Evolutionary conservation across 1,284 basidiomycete species (phyloP).

Genomic region (Moesziomyces sp.): DNA sequence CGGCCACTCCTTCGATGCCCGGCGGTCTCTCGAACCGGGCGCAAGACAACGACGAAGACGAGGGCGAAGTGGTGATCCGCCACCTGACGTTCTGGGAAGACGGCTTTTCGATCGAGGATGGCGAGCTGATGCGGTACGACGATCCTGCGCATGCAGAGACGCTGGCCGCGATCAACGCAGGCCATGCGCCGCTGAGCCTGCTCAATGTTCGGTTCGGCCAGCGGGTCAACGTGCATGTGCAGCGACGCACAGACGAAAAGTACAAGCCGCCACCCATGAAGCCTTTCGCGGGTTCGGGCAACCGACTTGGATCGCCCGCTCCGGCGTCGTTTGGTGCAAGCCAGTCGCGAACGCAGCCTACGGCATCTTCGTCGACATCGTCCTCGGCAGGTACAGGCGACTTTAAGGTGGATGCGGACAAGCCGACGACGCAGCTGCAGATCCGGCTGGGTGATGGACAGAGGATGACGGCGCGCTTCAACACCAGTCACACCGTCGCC

Average conservation of each 20-base stretch:
- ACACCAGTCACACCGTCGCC: conserved; percentile 86
- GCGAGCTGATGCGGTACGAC: conserved; percentile 84
- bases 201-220: conserved; percentile 83
- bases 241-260: conserved; percentile 79
- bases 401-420: conserved; percentile 81
- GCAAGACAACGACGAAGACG: conserved; percentile 70
- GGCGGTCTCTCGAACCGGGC: conserved; percentile 23
- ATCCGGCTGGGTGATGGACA: conserved; percentile 87
- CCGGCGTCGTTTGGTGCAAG: conserved; percentile 35
- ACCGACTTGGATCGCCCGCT: conserved; percentile 77
- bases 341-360: conserved; percentile 48
- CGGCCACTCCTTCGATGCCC: conserved; percentile 27
- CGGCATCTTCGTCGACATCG: conserved; percentile 62
- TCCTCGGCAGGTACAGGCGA: conserved; percentile 61
- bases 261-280: conserved; percentile 74
- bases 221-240: conserved; percentile 85
- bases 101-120: conserved; percentile 92
- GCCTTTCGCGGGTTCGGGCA: conserved; percentile 80
- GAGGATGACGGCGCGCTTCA: conserved; percentile 88
- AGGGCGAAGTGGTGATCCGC: conserved; percentile 74
- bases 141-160: conserved; percentile 81
- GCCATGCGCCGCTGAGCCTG: conserved; percentile 81
- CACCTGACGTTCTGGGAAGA: conserved; percentile 92
- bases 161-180: conserved; percentile 82
- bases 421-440: conserved; percentile 90